Evolutionary conservation across 805 yeast genomes (phyloP), one percentile per base, ranked within the genome.

Genomic region (Cyberlindnera mycetangii): DNA sequence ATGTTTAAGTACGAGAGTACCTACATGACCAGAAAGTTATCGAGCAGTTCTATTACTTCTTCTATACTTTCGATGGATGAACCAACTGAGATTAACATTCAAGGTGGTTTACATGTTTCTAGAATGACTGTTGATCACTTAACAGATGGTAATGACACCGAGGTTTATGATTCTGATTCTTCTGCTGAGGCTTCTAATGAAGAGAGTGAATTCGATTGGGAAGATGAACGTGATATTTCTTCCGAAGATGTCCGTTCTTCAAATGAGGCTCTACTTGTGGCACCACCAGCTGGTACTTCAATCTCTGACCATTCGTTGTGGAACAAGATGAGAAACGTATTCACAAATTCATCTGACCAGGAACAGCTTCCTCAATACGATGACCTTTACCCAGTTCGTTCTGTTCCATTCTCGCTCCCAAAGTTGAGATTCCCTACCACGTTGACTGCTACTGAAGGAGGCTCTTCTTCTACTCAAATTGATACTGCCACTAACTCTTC

Each of bases 351-450:
- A 4, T 36, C 48, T 7, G 54, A 51, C n/a, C 47, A 42, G 12
- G 82, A 78, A 21, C 73, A 67, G 17, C 71, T 85, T 51, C 95
- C 95, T 3, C 73, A 78, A 16, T 85, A 85, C 58, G 87, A 85
- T 54, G 95, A 85, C 48, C 70, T 85, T 32, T 85, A 79, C 70
- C 95, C 93, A 20, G 24, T 33, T 7, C 20, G 45, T 15, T 35
- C 51, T 2, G 49, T 45, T 25, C 49, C 45, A 12, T 49, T 53
- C 41, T 39, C 48, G 7, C 18, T 56, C 8, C 48, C 54, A 35
- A 52, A 47, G 42, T 31, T 53, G 19, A 40, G 55, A 28, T 45
- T 47, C 39, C 43, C 51, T 12, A 39, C 54, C n/a, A 28, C 48
- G 11, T 30, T 46, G 10, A 38, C 46, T n/a, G 20, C 48, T 7